Evolutionary conservation across 192 early-diverging fungal genomes (phyloP).

Genomic region (Globomyces pollinis-pini): DNA sequence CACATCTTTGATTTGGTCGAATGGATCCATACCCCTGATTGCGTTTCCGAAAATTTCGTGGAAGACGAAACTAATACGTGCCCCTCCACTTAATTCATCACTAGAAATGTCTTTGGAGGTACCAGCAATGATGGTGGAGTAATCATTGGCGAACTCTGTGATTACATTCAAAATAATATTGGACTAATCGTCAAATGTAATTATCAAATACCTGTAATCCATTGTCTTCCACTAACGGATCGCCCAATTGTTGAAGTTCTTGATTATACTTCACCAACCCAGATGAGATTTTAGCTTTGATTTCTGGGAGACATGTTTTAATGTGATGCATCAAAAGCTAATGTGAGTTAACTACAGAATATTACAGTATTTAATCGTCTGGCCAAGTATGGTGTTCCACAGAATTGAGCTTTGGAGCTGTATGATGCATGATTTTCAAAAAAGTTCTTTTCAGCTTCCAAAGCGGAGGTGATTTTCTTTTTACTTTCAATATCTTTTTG

Average conservation of each 20-base stretch:
- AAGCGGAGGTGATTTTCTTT: constrained; percentile 77
- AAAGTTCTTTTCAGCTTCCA: constrained; percentile 84
- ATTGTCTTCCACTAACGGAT: constrained; percentile 51
- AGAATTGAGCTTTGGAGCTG: constrained; percentile 93
- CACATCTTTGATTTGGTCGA: constrained; percentile 97
- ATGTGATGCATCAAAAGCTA: constrained; percentile 99
- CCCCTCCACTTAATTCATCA: constrained; percentile 94
- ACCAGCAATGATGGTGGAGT: constrained; percentile 92
- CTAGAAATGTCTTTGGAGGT: constrained; percentile 90
- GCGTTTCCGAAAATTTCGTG: constrained; percentile 93
- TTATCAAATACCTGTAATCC: not conserved
- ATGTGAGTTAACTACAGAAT: not conserved
- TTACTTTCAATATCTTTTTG: constrained; percentile 95
- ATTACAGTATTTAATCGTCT: constrained; percentile 88
- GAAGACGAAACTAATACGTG: constrained; percentile 98
- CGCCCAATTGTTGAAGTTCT: constrained; percentile 85
- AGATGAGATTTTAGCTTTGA: constrained; percentile 91
- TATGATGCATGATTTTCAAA: constrained; percentile 96
- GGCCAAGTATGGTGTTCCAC: constrained; percentile 98
- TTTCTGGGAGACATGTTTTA: constrained; percentile 94
- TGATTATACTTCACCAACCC: constrained; percentile 74
- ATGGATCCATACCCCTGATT: constrained; percentile 90
- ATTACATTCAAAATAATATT: constrained; percentile 95
- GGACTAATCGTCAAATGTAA: constrained; percentile 38
- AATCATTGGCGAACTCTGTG: constrained; percentile 97